Evolutionary conservation across 352 stramenopile species (phyloP), one percentile per base, ranked within the genome.

Genomic region (Phytophthora hibernalis): DNA sequence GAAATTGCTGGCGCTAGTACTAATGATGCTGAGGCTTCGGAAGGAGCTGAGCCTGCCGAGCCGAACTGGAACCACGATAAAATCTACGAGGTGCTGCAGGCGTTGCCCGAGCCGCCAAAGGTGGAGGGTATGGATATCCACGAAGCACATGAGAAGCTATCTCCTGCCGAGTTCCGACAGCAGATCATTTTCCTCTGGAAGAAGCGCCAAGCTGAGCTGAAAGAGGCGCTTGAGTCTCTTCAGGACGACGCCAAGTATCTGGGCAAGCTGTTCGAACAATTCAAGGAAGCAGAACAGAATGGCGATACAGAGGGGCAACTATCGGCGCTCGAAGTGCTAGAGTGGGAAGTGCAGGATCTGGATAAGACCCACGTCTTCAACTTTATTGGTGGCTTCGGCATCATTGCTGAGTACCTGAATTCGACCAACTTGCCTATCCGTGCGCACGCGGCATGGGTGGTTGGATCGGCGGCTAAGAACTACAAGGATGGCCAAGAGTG

Each of bases 361-460:
- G 87, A 94, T 74, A 96, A 96, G 68, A 93, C 87, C 7, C 85
- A 90, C 54, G 81, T 93, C 3, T 93, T 96, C 72, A 90, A 94
- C 68, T 93, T 88, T 28, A 90, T 94, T 37, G 87, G 87, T 8
- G 87, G 87, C n/a, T 92, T 96, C 31, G 63, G 76, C 44, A 78
- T 92, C 45, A 83, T 93, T 44, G 57, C 81, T 13, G 70, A 91
- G 18, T 87, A 89, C 54, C 55, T 96, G 44, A 93, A 93, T 68
- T 77, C 86, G 38, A 89, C 83, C 3, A 83, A 80, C 43, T 70
- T 93, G 21, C 70, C 74, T 5, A 70, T 96, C 35, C 84, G 84
- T 11, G 79, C 84, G 2, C 61, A 73, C 43, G 83, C 84, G 0
- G 77, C 83, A 11, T 96, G 87, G 87, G 58, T 96, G 8, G 65